Evolutionary conservation across 148 eudicot species (phyloP), one percentile per base, ranked within the genome.

Genomic region (Chenopodium album): DNA sequence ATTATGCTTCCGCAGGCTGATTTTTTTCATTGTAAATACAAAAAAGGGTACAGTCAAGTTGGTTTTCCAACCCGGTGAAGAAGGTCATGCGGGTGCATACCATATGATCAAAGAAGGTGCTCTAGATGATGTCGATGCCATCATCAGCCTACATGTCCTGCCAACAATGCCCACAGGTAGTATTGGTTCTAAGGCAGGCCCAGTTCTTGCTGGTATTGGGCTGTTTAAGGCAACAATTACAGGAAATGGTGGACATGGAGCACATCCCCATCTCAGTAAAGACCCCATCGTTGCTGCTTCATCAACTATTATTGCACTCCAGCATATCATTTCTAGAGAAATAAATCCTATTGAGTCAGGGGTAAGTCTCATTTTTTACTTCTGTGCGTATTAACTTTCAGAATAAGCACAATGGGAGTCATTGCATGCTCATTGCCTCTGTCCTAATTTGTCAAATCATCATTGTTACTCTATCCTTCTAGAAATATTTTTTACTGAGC

Each of bases 31-130:
- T 79, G 31, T 32, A 65, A 41, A 71, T 74, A 77, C 13, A 63
- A 59, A 70, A 48, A 75, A 90, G 95, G 95, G 93, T 8, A 92
- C 93, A 16, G 90, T 92, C 78, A 90, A 90, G 82, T 82, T 92
- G 74, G 93, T 92, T 31, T 92, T 92, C 78, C 95, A 92, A 84
- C 95, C 95, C 9, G 95, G 90, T n/a, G 95, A 92, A 87, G 95
- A 92, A 86, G 95, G 95, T 34, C 82, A 85, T 80, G 88, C 89
- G 7, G 95, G 95, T n/a, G 93, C 93, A 34, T 81, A 87, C 80
- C 82, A 89, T 81, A 86, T 92, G 93, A 64, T 92, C 31, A 78
- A 90, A 67, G 88, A 90, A 46, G 91, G 89, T 54, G 92, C 85
- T 78, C 83, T 92, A 31, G 88, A 91, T 5, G 87, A 90, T 20